Base-by-base conservation (phyloP, 1,284 basidiomycete species). In the Irpex sp. region DNA sequence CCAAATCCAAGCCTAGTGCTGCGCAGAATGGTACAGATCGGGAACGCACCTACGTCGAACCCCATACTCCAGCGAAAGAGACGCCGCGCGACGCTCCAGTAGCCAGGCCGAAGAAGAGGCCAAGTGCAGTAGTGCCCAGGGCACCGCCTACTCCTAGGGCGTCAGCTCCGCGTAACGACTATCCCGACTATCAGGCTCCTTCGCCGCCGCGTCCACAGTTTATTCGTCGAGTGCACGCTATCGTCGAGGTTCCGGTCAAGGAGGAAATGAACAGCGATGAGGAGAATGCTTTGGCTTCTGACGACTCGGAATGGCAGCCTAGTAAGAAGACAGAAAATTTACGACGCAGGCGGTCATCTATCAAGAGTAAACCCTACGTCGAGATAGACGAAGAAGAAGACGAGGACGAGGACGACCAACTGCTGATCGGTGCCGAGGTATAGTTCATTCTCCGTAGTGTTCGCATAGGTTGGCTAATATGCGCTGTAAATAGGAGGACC, bases 211-310 rank as follows among this genome's bases (percentile, higher is more conserved):
- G 64, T 3, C 69, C 74, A 51, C 67, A 67, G 31, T 60, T 81
- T 19, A 73, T 82, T 33, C 77, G 80, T 19, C 78, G 78, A 13
- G 81, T 82, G 17, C 76, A 78, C 4, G 78, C 81, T 36, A 69
- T 79, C 3, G 72, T 81, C 17, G 73, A 81, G 57, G 72, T 79
- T 2, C 80, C 79, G 17, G 74, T 81, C 46, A 81, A 81, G 64
- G 78, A 81, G 63, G 80, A 81, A 66, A 75, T 75, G 21, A 76
- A 76, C 15, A 66, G 65, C 26, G 74, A 75, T 4, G 65, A 65
- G 46, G 73, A 69, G 3, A 68, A 31, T 13, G 53, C 53, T 31
- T 26, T 55, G n/a, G 53, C 31, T 4, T 60, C 59, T n/a, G 59
- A 39, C 31, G 56, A 26, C 15, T 43, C 56, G 4, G 56, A 58